A percentile compares a stretch with the other conserved stretches of the same genome.
These are phyloP conservation scores for Sugiyamaella qingdaonensis DNA, from an alignment of 805 yeast genomes.

Conservation along the genomic window DNA sequence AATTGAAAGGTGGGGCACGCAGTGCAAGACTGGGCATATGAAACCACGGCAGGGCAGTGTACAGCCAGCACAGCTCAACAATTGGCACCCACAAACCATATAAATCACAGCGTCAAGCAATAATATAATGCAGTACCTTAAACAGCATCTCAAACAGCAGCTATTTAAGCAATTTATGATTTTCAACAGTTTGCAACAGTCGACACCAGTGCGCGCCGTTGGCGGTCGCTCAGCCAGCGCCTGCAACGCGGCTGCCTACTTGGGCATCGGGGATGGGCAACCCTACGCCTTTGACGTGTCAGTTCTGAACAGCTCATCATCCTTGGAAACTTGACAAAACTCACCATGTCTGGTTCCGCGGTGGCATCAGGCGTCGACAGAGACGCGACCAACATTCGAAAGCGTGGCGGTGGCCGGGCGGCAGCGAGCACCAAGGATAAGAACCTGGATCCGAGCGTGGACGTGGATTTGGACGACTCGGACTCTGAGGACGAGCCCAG, in stretches of 20 bases:
- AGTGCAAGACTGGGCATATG: too few relatives aligned
- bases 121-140: too few relatives aligned
- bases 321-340: neutral
- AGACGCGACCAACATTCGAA: conserved; percentile 1
- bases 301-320: conserved; percentile 2
- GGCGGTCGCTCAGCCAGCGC: too few relatives aligned
- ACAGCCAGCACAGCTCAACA: too few relatives aligned
- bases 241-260: neutral
- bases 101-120: too few relatives aligned
- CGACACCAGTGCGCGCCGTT: too few relatives aligned
- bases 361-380: conserved; percentile 3
- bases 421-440: neutral
- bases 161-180: too few relatives aligned
- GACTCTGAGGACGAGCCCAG: neutral
- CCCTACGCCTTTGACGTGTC: conserved; percentile 1
- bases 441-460: neutral
- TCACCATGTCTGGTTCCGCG: conserved; percentile 3
- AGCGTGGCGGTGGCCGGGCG: neutral
- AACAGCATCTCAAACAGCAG: too few relatives aligned
- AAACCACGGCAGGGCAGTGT: too few relatives aligned
- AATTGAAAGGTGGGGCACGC: too few relatives aligned
- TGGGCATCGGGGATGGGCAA: neutral
- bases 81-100: too few relatives aligned
- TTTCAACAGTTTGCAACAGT: too few relatives aligned
- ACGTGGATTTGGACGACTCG: conserved; percentile 1